phyloP scores from a whole-genome alignment of 2,329 filamentous ascomycete species.

The Sarocladium strictum region DNA sequence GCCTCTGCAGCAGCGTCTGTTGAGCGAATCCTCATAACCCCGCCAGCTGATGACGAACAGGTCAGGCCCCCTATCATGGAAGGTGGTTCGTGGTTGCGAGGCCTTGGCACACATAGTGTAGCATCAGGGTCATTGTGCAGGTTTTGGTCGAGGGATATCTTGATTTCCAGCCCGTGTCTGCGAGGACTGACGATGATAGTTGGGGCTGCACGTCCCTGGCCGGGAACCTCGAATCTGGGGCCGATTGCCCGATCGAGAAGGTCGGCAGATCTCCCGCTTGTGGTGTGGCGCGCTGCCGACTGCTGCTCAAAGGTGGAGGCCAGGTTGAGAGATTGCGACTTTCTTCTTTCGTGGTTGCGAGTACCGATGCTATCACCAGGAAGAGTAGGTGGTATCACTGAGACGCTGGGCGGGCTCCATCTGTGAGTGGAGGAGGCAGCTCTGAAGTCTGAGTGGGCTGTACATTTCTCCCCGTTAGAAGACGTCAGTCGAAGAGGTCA shows the following conservation, averaged over 20 bases:
- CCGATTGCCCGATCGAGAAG: conserved; percentile 9
- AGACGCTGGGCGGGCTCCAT: conserved; percentile 1
- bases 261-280: conserved; percentile 8
- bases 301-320: not conserved
- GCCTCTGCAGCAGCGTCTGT: conserved; percentile 2
- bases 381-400: conserved; percentile 6
- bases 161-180: conserved; percentile 1
- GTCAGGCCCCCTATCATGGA: conserved; percentile 3
- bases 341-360: conserved; percentile 1
- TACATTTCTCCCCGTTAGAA: not conserved
- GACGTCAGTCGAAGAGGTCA: not conserved
- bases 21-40: conserved; percentile 1
- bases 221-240: not conserved
- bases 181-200: not conserved
- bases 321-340: conserved; percentile 1
- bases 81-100: conserved; percentile 1
- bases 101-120: conserved; percentile 1
- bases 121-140: not conserved
- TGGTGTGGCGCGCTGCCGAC: conserved; percentile 1
- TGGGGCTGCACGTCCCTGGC: not conserved
- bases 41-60: conserved; percentile 3
- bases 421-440: conserved; percentile 1
- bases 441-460: not conserved
- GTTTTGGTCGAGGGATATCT: not conserved
- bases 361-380: conserved; percentile 7